Evolutionary conservation across 1,284 basidiomycete species (phyloP), one percentile per base, ranked within the genome.

Genomic region (Papiliotrema terrestris): DNA sequence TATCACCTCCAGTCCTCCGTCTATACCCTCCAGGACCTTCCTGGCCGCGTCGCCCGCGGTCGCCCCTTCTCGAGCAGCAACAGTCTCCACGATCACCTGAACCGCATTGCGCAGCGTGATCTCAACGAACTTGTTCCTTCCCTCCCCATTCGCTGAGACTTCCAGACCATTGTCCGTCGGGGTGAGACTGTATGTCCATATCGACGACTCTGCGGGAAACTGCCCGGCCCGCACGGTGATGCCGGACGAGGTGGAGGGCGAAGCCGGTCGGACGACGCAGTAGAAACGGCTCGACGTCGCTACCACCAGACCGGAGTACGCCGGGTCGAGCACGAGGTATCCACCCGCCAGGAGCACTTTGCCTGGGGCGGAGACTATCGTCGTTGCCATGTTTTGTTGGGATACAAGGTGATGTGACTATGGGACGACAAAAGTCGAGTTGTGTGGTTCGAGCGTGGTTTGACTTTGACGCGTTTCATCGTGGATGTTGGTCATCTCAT

Each of bases 251-350:
- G 57, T 49, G 70, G 68, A 46, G 75, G 55, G 87, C 77, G 56
- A 83, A 80, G 43, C 14, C 6, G 39, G 38, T 25, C 51, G 52
- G 19, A 81, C 74, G 52, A 73, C 59, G 19, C 91, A 87, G 78
- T 95, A 98, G 80, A 99, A 98, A 41, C 96, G 83, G 19, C 91
- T 90, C 11, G 89, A 89, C 8, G 95, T 95, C 0, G 90, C 91
- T 48, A 96, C 83, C 36, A 92, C 92, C 53, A 90, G 78, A 44
- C 93, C 93, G 29, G 86, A 84, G 74, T 89, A 91, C 6, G 81
- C 76, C 32, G 83, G 85, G 75, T 96, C 91, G 56, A 96, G 86
- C 25, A 97, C 90, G 54, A 97, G 87, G 78, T 96, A 97, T 2
- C 93, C 93, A 2, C 93, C 93, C 2, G 94, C 91, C 55, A 97